phyloP scores from a whole-genome alignment of 2,329 filamentous ascomycete genomes.

The Penicillium oxalicum region DNA sequence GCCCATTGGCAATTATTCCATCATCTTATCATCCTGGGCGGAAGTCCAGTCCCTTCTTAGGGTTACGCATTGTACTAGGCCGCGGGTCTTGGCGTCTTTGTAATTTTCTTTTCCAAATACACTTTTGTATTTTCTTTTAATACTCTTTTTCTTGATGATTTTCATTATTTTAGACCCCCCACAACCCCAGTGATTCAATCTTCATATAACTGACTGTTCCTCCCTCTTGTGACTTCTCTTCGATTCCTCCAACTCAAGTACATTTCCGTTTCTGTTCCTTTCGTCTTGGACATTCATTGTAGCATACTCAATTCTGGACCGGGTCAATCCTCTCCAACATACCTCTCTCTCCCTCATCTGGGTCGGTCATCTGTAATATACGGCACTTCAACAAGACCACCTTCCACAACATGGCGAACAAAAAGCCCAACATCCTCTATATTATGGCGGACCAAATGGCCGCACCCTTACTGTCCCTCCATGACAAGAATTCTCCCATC shows the following conservation, averaged over 20 bases:
- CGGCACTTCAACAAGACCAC: neutral
- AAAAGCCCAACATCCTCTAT: conserved; percentile 73
- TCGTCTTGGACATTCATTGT: conserved; percentile 1
- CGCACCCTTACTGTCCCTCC: conserved; percentile 83
- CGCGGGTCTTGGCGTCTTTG: too few species aligned
- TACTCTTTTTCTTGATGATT: conserved; percentile 5
- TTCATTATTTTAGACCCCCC: conserved; percentile 9
- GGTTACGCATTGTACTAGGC: too few species aligned
- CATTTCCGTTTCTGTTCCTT: conserved; percentile 3
- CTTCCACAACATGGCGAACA: conserved; percentile 30
- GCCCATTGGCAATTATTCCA: too few species aligned
- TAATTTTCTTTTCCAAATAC: too few species aligned
- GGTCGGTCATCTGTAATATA: neutral
- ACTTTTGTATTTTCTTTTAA: neutral
- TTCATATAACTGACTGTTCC: conserved; percentile 15
- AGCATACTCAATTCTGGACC: neutral
- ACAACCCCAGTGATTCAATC: conserved; percentile 10
- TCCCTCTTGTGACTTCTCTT: neutral
- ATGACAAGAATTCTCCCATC: conserved; percentile 82
- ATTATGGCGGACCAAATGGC: conserved; percentile 97
- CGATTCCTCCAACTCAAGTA: neutral
- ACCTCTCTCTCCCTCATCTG: neutral
- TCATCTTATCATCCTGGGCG: too few species aligned
- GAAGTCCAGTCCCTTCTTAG: too few species aligned
- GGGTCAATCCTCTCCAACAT: neutral